Evolutionary conservation across 1,284 basidiomycete species (phyloP).

Genomic region (Cerrena zonata): DNA sequence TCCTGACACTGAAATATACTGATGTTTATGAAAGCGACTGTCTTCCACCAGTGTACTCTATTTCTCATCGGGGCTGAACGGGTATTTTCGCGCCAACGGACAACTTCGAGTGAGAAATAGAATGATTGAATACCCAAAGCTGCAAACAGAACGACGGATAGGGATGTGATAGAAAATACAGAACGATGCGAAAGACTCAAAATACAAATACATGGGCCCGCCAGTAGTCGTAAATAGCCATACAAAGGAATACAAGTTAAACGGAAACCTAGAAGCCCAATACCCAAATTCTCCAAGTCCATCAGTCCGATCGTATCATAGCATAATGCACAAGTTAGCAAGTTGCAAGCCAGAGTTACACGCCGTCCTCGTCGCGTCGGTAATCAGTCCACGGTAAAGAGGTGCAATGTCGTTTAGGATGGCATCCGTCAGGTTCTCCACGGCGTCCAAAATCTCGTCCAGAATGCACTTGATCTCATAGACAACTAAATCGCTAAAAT

Average conservation of each 20-base stretch:
- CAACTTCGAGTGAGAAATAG: not conserved
- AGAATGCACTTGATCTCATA: conserved; percentile 46
- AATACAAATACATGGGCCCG: conserved; percentile 23
- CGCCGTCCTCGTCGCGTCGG: conserved; percentile 17
- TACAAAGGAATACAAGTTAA: conserved; percentile 11
- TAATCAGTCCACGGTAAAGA: conserved; percentile 23
- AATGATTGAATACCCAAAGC: not conserved
- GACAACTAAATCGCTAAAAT: conserved; percentile 30
- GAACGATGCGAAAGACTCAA: conserved; percentile 18
- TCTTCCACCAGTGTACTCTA: too few species aligned
- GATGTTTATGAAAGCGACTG: too few species aligned
- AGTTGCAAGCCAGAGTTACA: conserved; percentile 23
- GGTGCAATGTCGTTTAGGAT: conserved; percentile 34
- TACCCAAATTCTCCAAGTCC: not conserved
- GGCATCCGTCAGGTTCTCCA: conserved; percentile 46
- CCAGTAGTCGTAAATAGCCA: conserved; percentile 18
- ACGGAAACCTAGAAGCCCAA: not conserved
- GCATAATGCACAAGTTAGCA: conserved; percentile 19
- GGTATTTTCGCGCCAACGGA: too few species aligned
- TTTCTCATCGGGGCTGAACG: too few species aligned
- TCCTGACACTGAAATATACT: not conserved
- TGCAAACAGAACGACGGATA: conserved; percentile 9
- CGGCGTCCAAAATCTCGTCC: conserved; percentile 38
- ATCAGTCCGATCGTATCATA: conserved; percentile 3
- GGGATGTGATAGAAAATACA: conserved; percentile 8